Conservation (phyloP, 768 basidiomycete species). For the Suillus clintonianus region DNA sequence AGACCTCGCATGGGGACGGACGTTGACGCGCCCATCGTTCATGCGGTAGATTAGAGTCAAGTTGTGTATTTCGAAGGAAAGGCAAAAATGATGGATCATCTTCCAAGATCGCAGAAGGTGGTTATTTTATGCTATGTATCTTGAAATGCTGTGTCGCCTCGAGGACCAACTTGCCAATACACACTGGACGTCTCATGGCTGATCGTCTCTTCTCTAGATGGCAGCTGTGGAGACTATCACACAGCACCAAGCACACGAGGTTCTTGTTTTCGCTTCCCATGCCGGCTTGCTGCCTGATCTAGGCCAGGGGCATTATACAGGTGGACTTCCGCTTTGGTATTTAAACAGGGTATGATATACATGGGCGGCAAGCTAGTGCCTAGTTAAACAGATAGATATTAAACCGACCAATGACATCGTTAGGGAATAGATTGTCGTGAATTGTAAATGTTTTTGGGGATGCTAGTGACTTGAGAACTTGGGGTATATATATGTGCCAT, state of each 20-base stretch:
- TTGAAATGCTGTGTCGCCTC: neutral
- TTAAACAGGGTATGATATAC: neutral
- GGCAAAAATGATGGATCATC: neutral
- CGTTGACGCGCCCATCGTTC: neutral
- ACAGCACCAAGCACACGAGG: neutral
- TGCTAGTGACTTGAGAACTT: neutral
- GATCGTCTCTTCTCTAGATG: conserved; percentile 1
- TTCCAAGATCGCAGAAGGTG: neutral
- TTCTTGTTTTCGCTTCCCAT: neutral
- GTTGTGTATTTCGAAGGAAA: neutral
- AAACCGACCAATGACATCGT: neutral
- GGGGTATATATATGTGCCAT: neutral
- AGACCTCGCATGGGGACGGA: neutral
- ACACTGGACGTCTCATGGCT: neutral
- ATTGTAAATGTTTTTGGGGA: neutral
- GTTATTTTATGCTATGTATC: neutral
- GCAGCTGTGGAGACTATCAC: neutral
- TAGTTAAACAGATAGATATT: neutral
- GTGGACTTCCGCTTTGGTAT: neutral
- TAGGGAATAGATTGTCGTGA: neutral
- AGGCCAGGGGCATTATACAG: neutral
- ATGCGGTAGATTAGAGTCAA: neutral
- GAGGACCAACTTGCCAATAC: neutral
- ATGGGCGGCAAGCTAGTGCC: neutral
- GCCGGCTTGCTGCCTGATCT: neutral